Evolutionary conservation across 1,284 basidiomycete species (phyloP), one percentile per base, ranked within the genome.

Genomic region (Papiliotrema terrestris): DNA sequence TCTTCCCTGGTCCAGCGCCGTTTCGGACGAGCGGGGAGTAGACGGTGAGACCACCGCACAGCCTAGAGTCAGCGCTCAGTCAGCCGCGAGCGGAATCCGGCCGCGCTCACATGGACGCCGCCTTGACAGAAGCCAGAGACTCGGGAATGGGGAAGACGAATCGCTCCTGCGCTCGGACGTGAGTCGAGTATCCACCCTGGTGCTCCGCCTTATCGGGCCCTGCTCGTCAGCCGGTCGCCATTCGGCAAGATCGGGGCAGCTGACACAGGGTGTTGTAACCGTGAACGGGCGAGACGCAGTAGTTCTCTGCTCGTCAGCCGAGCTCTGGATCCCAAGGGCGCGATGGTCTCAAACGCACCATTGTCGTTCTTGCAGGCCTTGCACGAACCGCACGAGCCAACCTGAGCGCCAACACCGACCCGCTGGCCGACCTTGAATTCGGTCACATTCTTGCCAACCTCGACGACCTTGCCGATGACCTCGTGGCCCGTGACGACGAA

Each of bases 81-180:
- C 36, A 8, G 15, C 54, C 41, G 51, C 29, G 15, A 35, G 19
- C 25, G 8, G 51, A 36, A 14, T 17, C 26, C 29, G 29, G 17
- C 26, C 17, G 17, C 15, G 58, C 65, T 59, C 49, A 68, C 72
- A 77, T 75, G 22, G 78, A 78, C 11, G 79, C 79, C 2, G 80
- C 84, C 56, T 83, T 73, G 54, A 81, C 81, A 2, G 81, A 80
- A 38, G 79, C 73, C 52, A 88, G 72, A 11, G 66, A 78, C 4
- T 86, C 82, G 0, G 87, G 86, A 50, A 89, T 82, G 15, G 82
- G 80, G 75, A 88, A 87, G 43, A 86, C 85, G 67, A 85, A 88
- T 58, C 80, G 81, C 64, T 86, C 80, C 62, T 86, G 82, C 0
- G 83, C 84, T 47, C 86, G 82, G 59, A 86, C 82, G 59, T 80